phyloP scores from a whole-genome alignment of 2,329 filamentous ascomycete genomes.

The Aspergillus unguis region DNA sequence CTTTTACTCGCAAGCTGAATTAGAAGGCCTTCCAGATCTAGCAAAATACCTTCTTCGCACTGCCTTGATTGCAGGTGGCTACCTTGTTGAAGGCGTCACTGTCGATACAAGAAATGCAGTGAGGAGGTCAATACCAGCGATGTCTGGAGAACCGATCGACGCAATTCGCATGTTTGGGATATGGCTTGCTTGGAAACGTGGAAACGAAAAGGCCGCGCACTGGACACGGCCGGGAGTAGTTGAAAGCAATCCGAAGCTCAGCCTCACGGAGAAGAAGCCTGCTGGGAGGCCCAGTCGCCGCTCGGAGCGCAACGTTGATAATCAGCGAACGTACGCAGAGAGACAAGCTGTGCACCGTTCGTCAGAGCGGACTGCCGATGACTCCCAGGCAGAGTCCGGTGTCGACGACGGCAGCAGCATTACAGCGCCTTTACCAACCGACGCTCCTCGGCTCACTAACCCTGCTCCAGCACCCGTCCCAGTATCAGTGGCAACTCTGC shows the following conservation, averaged over 20 bases:
- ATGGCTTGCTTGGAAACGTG: conserved; percentile 66
- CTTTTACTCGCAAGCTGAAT: conserved; percentile 61
- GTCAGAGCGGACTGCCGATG: conserved; percentile 25
- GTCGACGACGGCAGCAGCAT: conserved; percentile 17
- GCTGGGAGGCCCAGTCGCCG: conserved; percentile 55
- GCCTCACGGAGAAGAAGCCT: conserved; percentile 52
- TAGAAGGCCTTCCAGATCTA: conserved; percentile 59
- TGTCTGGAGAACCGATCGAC: conserved; percentile 59
- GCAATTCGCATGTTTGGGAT: conserved; percentile 59
- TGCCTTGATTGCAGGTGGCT: conserved; percentile 59
- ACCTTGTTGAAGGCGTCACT: conserved; percentile 58
- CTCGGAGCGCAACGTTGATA: conserved; percentile 52
- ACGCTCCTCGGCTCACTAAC: conserved; percentile 18
- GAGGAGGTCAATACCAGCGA: conserved; percentile 61
- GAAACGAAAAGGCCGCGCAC: conserved; percentile 59
- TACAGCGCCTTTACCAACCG: conserved; percentile 24
- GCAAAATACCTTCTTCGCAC: conserved; percentile 61
- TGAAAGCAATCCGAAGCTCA: conserved; percentile 49
- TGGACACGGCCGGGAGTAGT: conserved; percentile 60
- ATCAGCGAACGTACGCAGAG: conserved; percentile 41
- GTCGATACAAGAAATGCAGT: conserved; percentile 58
- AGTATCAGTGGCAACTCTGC: background rate
- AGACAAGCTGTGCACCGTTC: conserved; percentile 36
- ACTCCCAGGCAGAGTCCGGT: conserved; percentile 14
- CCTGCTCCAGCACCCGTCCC: conserved; percentile 15